Conservation (phyloP, 345 rosid genomes). For the Gossypium ekmanianum region DNA sequence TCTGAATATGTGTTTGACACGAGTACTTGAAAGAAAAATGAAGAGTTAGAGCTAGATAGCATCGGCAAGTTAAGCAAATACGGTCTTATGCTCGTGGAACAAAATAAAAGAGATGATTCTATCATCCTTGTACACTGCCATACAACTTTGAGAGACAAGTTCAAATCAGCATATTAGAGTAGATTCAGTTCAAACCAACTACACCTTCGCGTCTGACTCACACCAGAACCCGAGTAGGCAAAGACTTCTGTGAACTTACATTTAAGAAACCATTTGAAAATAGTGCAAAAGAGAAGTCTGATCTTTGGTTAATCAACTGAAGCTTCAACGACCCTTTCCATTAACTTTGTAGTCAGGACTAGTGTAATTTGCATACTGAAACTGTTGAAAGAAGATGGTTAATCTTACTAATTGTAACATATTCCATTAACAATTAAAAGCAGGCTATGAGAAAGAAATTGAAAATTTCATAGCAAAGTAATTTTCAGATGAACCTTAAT, state of each 20-base stretch:
- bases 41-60: no score
- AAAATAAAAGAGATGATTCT: no score
- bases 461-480: background rate
- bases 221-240: background rate
- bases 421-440: background rate
- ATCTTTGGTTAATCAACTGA: conserved; percentile 73
- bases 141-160: no score
- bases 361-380: conserved; percentile 59
- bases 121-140: no score
- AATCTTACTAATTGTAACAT: background rate
- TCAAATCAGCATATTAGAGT: background rate
- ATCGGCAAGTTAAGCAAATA: no score
- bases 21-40: no score
- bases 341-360: conserved; percentile 42
- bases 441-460: background rate
- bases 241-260: conserved; percentile 27
- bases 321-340: conserved; percentile 60
- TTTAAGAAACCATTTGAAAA: conserved; percentile 57
- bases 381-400: conserved; percentile 26
- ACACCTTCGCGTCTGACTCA: background rate
- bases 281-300: conserved; percentile 60
- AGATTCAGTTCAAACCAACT: background rate
- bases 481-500: conserved; percentile 30
- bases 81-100: no score
- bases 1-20: no score